These are phyloP conservation scores for Epichloe typhina DNA, from an alignment of 2,329 filamentous ascomycete species.

Conservation along the genomic window DNA sequence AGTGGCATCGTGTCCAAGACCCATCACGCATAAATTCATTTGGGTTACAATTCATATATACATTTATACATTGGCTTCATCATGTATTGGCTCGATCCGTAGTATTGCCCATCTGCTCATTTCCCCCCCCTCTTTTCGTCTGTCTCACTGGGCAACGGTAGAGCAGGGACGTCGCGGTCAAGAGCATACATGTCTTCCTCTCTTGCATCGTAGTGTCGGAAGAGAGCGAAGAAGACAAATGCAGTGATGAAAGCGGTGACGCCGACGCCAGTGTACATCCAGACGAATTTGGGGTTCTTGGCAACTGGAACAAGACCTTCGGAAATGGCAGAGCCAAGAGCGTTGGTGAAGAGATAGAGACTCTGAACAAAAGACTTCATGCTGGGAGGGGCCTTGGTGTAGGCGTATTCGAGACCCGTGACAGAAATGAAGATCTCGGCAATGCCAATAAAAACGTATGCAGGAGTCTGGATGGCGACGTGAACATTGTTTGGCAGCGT, in stretches of 20 bases:
- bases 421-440: constrained; percentile 53
- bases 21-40: constrained; percentile 1
- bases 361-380: constrained; percentile 52
- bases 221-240: constrained; percentile 35
- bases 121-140: not conserved
- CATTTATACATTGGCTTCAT: not conserved
- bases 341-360: constrained; percentile 47
- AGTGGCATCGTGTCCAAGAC: not conserved
- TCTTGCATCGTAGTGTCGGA: constrained; percentile 24
- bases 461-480: constrained; percentile 40
- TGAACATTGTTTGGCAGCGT: constrained; percentile 32
- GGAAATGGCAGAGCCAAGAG: constrained; percentile 44
- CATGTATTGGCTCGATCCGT: not conserved
- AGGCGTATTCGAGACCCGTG: constrained; percentile 59
- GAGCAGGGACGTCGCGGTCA: constrained; percentile 20
- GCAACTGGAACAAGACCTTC: constrained; percentile 47
- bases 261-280: constrained; percentile 51
- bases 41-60: not conserved
- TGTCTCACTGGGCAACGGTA: not conserved
- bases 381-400: constrained; percentile 56
- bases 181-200: constrained; percentile 27
- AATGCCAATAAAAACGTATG: constrained; percentile 43
- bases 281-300: constrained; percentile 50
- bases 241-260: constrained; percentile 33
- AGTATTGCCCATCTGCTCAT: not conserved